A percentile compares a stretch with the other conserved stretches of the same genome.
phyloP scores from a whole-genome alignment of 306 rosid genomes.

The Delonix regia region DNA sequence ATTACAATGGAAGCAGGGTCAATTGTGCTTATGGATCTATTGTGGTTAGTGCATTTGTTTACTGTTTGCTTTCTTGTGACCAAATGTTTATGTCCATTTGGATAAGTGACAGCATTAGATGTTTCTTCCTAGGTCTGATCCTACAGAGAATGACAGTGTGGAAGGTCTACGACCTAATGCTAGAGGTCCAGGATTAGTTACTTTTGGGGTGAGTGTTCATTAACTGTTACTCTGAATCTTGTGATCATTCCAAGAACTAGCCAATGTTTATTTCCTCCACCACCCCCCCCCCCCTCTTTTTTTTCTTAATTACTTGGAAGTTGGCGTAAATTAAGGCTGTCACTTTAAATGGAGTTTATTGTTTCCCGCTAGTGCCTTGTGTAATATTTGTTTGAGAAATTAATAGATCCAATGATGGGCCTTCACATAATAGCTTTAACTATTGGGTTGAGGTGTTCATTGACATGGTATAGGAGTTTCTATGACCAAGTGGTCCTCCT shows the following conservation, averaged over 20 bases:
- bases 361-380: background rate
- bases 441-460: background rate
- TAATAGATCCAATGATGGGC: background rate
- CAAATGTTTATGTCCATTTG: slow-evolving; percentile 5
- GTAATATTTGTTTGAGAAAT: background rate
- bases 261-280: background rate
- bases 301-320: background rate
- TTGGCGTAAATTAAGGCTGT: background rate
- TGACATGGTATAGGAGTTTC: no score
- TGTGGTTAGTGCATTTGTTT: slow-evolving; percentile 69
- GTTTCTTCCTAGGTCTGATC: slow-evolving; percentile 80
- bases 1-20: slow-evolving; percentile 99
- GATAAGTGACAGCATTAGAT: slow-evolving; percentile 41
- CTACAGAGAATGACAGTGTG: slow-evolving; percentile 95
- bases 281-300: no score
- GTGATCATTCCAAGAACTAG: background rate
- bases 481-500: no score
- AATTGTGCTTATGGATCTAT: slow-evolving; percentile 94
- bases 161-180: slow-evolving; percentile 98
- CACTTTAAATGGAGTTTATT: background rate
- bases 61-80: slow-evolving; percentile 26
- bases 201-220: slow-evolving; percentile 92
- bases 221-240: slow-evolving; percentile 8
- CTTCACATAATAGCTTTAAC: background rate
- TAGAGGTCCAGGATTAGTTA: slow-evolving; percentile 98